Base-by-base conservation (phyloP, 2,329 filamentous ascomycete species). In the Dactylellina cionopaga region DNA sequence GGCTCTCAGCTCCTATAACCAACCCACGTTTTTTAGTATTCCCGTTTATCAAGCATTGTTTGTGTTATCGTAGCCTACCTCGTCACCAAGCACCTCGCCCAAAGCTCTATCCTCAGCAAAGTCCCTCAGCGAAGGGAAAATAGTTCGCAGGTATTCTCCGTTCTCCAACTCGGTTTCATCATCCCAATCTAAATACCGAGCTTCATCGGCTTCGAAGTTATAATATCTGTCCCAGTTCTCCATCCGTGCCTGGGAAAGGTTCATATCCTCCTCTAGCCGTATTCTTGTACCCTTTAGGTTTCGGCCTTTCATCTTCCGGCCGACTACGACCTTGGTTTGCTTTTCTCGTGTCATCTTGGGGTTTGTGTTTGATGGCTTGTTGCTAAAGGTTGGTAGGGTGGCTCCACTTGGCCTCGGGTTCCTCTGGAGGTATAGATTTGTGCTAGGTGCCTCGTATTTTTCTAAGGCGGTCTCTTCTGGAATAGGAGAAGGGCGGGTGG, bases 241-340 rank as follows among this genome's bases (percentile, higher is more conserved):
- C n/a, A 51, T 3, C 22, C 37, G 54, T 4, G 68, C 68, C 11
- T 60, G 31, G n/a, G 60, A 6, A 15, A 72, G 1, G 39, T 72
- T 59, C 68, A 72, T 72, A 31, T 72, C 68, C 6, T 59, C 59
- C 5, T 55, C 29, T 10, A 60, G 31, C 24, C 52, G 15, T 10
- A 43, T 29, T 11, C 68, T 33, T 3, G 25, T 52, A 15, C 47
- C n/a, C 37, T 55, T 60, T 13, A 56, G 11, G 25, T 60, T 52
- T 24, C 68, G 19, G 25, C 52, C 25, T 15, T 29, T 58, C 10
- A 17, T n/a, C 35, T 65, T 64, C 35, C 37, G 35, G 0, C 37
- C 51, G 5, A 43, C 25, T 2, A 63, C 56, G 11, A 17, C 39
- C 25, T 46, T 55, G 4, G 33, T 31, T 15, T 54, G 33, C 19